phyloP scores from a whole-genome alignment of 2,329 filamentous ascomycete genomes.

The Sclerotinia sclerotiorum region DNA sequence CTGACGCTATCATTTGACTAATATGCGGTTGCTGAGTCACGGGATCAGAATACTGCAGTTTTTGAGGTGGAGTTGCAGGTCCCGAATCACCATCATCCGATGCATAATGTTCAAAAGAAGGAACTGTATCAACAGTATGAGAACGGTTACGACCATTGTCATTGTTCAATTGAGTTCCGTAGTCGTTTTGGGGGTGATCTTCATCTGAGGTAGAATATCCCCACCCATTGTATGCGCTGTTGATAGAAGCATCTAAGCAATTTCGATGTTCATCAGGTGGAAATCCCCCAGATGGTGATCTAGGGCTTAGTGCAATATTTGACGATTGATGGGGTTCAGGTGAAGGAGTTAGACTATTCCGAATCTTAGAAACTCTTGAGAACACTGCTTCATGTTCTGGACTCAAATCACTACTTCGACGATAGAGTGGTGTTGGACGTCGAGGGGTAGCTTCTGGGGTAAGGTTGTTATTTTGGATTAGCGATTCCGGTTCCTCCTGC shows the following conservation, averaged over 20 bases:
- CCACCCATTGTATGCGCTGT: slow-evolving; percentile 8
- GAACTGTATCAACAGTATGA: slow-evolving; percentile 35
- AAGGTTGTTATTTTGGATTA: neutral
- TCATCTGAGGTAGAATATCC: neutral
- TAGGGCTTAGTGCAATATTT: neutral
- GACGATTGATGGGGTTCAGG: slow-evolving; percentile 6
- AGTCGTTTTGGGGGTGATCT: neutral
- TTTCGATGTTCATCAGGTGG: slow-evolving; percentile 15
- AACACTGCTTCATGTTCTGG: slow-evolving; percentile 23
- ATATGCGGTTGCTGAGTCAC: neutral
- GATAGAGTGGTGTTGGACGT: slow-evolving; percentile 8
- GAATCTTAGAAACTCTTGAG: slow-evolving; percentile 18
- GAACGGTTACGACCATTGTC: slow-evolving; percentile 11
- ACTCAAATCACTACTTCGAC: slow-evolving; percentile 6
- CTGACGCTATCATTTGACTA: slow-evolving; percentile 24
- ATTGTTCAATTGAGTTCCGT: neutral
- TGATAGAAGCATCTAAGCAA: slow-evolving; percentile 13
- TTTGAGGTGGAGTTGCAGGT: slow-evolving; percentile 16
- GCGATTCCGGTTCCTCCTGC: neutral
- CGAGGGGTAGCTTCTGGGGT: neutral
- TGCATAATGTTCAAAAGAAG: slow-evolving; percentile 34
- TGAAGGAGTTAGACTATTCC: slow-evolving; percentile 5
- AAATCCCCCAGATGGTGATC: neutral
- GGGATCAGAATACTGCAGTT: neutral
- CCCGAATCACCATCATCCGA: slow-evolving; percentile 27